Base-by-base conservation (phyloP, 2,329 filamentous ascomycete genomes). In the Cladosporium sp. region DNA sequence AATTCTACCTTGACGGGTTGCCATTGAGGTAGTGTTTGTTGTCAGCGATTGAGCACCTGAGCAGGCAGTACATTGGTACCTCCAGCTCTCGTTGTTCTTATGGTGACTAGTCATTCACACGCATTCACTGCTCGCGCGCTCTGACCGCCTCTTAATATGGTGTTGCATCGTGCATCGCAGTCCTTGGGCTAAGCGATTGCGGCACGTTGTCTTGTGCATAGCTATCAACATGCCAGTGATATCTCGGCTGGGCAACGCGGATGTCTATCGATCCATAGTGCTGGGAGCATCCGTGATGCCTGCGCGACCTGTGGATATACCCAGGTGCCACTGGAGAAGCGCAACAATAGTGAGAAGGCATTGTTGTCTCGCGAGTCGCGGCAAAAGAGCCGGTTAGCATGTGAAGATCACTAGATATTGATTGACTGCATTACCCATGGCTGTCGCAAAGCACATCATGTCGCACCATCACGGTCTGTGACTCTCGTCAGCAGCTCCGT, bases 191-290 rank as follows among this genome's bases (percentile, higher is more conserved):
- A 56, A 63, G 60, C 49, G 60, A 63, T 23, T 53, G 60, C 60
- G 60, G 60, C 49, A 63, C 32, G 60, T 63, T 63, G 60, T 63
- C 32, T 63, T 46, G 48, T 54, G 60, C 60, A 63, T 63, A 36
- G 60, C 60, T 56, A 63, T 54, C 60, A 63, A 46, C 60, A 54
- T 56, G 60, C 60, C 49, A 56, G 60, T 34, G 49, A 63, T 63
- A 63, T 63, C 49, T 56, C 49, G 60, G 60, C 49, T 56, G 34
- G 32, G 49, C 60, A 63, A 63, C 60, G 32, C 60, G 28, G 39
- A 46, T 13, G 49, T 30, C 60, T 43, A 46, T 63, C 60, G 34
- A 54, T 46, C 60, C 49, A 56, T 43, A 56, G 48, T 51, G 49
- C 60, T 63, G 60, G 60, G 59, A 62, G 23, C 48, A 7, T 21